Evolutionary conservation across 129 eudicot species (phyloP), one percentile per base, ranked within the genome.

Genomic region (Chrysanthemum lavandulifolium): DNA sequence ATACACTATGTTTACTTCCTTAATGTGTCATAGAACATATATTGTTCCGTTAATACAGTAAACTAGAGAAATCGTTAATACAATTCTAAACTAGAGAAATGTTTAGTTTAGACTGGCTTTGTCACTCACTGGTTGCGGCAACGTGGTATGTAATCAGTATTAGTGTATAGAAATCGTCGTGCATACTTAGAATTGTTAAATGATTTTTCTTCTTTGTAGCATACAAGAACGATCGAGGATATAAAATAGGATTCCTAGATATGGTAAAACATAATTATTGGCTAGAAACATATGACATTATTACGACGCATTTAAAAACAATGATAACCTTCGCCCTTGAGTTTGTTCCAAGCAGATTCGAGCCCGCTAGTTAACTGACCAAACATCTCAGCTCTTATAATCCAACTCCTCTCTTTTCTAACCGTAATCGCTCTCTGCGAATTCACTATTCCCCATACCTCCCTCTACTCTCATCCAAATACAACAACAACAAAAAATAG

Each of bases 331-430:
- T 82, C 89, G 65, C 98, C 98, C 75, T 84, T 87, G 72, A 94
- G 97, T 81, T 84, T 94, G 78, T 80, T 87, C 98, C 98, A 94
- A 71, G 98, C 98, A 2, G 92, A 80, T 88, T 94, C 98, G 13
- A 94, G 97, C 1, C 98, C 97, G 14, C 77, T 79, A 2, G 96
- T 87, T 4, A 94, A 85, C 84, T 94, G 98, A 49, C 98, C 98
- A 67, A 94, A 94, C 98, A 94, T 94, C 48, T 94, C 98, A 2
- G 98, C 98, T 75, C 84, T 81, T 47, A 94, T 69, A 0, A 87
- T 68, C 7, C 87, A 76, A 23, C 81, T 58, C 81, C 23, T 78
- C 61, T 75, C 79, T 76, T 79, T 78, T 47, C 80, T 67, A 14
- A 49, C 75, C 64, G 74, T 50, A 54, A 55, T 23, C 3, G 27